Evolutionary conservation across 1,284 basidiomycete genomes (phyloP).

Genomic region (Gastroboletus turbinatus): DNA sequence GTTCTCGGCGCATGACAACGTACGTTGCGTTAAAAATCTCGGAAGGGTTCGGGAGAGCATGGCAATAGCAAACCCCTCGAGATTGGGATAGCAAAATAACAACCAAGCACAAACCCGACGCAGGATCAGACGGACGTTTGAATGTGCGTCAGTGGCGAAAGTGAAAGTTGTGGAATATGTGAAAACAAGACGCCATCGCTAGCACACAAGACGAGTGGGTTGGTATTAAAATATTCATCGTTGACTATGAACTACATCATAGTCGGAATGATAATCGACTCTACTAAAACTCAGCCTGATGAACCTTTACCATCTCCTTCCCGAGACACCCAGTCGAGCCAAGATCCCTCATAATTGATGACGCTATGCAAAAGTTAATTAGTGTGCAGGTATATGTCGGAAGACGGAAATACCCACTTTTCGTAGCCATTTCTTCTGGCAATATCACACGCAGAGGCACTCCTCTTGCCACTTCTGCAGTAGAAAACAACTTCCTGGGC

Average conservation of each 20-base stretch:
- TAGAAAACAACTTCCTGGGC: conserved; percentile 90
- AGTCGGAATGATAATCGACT: not conserved
- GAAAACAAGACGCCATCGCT: not conserved
- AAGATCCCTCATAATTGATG: conserved; percentile 89
- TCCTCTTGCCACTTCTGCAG: conserved; percentile 90
- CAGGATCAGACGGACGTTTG: not conserved
- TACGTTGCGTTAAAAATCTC: conserved; percentile 14
- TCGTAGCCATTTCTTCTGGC: conserved; percentile 84
- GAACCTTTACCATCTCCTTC: conserved; percentile 39
- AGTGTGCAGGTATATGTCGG: not conserved
- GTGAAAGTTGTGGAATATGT: not conserved
- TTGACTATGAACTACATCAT: conserved; percentile 9
- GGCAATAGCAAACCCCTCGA: not conserved
- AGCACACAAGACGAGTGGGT: not conserved
- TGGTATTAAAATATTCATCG: no score
- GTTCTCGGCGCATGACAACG: conserved; percentile 1
- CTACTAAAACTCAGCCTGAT: conserved; percentile 6
- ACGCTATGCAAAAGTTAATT: conserved; percentile 44
- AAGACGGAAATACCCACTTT: conserved; percentile 53
- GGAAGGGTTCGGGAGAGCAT: conserved; percentile 25
- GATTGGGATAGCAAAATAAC: not conserved
- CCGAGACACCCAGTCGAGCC: conserved; percentile 86
- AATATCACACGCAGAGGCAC: conserved; percentile 80
- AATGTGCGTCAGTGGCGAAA: not conserved
- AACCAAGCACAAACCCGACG: not conserved